Base-by-base conservation (phyloP, 345 rosid genomes). In the Chamaenerion angustifolium region DNA sequence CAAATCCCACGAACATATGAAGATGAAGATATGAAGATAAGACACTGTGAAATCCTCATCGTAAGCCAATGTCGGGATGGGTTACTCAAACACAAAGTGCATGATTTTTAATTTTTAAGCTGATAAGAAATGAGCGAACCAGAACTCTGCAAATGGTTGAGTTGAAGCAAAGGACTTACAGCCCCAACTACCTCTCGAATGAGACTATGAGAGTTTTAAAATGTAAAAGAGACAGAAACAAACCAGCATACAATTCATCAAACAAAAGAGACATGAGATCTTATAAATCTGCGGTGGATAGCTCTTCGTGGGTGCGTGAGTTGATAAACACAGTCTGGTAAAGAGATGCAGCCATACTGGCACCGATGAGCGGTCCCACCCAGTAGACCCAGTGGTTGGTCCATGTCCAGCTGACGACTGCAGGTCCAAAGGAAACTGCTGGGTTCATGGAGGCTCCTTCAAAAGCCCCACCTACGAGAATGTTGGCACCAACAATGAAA, bases 361-460 rank as follows among this genome's bases (percentile, higher is more conserved):
- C 67, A 1, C 97, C 97, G 7, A 79, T 4, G 46, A 85, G 69
- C 1, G 95, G 95, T 37, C 97, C 97, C 6, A 76, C 72, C 95
- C 97, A 89, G 76, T 85, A 89, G 52, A 85, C 83, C 95, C 97
- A 82, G 66, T 89, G 95, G 66, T 66, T 72, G 16, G 71, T 68
- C 97, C 97, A 85, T 12, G 78, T 70, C 95, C 94, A 79, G 81
- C 95, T 82, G 50, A 85, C 95, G 43, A 89, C 80, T 0, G 97
- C 97, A 0, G 97, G 97, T 14, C 97, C 97, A 48, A 85, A 89
- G 3, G 94, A 77, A 21, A 89, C 95, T 0, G 97, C 97, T 0
- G 95, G 97, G 76, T 89, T 89, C 95, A 85, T 89, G 2, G 97
- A 79, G 2, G 90, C 97, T 14, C 95, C 95, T 9, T 81, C 90